Base-by-base conservation (phyloP, 1,139 yeast genomes). In the Scheffersomyces insectosa region DNA sequence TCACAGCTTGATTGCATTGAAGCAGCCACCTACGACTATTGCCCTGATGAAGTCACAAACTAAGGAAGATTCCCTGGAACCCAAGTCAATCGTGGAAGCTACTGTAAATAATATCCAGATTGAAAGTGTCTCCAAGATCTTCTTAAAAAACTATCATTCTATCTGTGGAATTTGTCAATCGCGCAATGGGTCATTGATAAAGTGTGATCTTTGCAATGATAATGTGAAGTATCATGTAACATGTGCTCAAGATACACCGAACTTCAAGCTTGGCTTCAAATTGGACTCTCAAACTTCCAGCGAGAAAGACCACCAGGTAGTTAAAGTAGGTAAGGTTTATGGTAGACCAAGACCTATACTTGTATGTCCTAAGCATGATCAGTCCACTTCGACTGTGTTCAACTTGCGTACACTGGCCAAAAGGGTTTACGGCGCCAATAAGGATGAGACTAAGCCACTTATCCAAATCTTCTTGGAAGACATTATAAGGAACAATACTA, bases 171-270 rank as follows among this genome's bases (percentile, higher is more conserved):
- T 70, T 5, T 70, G 76, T 47, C 51, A 59, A 5, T 45, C 62
- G 2, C 45, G 45, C 11, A 66, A 62, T 44, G 75, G 75, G 0
- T 52, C 70, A 0, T 49, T 69, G 49, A 47, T 68, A 10, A 45
- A 48, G 11, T 70, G 76, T 52, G 66, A 60, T 28, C 35, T 59
- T 35, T 69, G 75, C 44, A 52, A 54, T 4, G 38, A 39, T 8
- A 42, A 45, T 4, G 56, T 57, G 3, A 47, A 54, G 4, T 70
- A 70, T 43, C 96, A 88, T 62, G 70, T 80, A 0, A 84, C 87
- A 0, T 88, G 96, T 68, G 90, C 88, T 3, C 79, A 77, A 48
- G 79, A 74, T 48, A 58, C 72, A 3, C 61, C 70, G 0, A 68
- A 67, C 8, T 76, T 65, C 54, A 62, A 62, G 37, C 49, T 80